Conservation (phyloP, 148 eudicot genomes). For the Rhododendron ferrugineum region DNA sequence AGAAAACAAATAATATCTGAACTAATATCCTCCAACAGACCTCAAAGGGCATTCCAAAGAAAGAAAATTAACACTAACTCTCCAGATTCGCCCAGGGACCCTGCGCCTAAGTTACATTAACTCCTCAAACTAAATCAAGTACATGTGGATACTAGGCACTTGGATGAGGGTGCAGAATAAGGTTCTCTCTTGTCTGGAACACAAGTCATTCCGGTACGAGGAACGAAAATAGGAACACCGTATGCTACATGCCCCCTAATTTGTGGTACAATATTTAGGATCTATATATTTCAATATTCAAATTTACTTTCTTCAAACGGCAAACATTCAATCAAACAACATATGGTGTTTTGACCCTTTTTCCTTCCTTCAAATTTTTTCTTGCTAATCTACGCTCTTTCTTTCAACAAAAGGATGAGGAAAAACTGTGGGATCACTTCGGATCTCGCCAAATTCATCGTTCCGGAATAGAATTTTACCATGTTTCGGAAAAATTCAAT, state of each 20-base stretch:
- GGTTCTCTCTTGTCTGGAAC: neutral
- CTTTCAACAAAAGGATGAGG: neutral
- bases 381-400: neutral
- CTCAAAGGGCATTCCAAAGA: neutral
- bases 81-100: neutral
- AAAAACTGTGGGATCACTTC: neutral
- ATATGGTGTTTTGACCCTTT: neutral
- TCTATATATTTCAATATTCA: neutral
- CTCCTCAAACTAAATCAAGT: neutral
- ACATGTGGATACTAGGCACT: neutral
- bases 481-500: neutral
- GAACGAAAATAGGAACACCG: neutral
- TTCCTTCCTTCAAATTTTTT: neutral
- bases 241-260: neutral
- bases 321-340: neutral
- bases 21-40: neutral
- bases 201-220: neutral
- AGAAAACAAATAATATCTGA: neutral
- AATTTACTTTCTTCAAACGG: neutral
- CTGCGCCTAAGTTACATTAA: neutral
- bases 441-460: neutral
- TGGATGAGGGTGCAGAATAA: neutral
- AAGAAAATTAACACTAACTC: neutral
- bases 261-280: neutral
- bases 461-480: neutral